Conservation (phyloP, 2,329 filamentous ascomycete species). For the Colletotrichum lupini region DNA sequence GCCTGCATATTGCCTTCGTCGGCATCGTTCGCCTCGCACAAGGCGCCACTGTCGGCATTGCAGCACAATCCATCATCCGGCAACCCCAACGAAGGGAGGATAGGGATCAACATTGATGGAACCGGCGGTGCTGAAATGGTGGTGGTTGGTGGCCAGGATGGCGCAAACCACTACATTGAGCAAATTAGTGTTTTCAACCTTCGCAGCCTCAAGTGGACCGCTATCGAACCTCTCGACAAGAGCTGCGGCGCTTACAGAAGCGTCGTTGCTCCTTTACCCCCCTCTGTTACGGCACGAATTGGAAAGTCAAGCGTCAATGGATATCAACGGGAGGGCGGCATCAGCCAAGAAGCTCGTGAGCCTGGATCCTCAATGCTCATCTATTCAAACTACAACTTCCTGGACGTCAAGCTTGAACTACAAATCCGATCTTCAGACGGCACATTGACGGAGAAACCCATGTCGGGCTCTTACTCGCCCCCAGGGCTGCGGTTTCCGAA, state of each 20-base stretch:
- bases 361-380: slow-evolving; percentile 85
- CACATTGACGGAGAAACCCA: slow-evolving; percentile 84
- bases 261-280: slow-evolving; percentile 86
- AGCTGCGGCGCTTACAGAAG: slow-evolving; percentile 97
- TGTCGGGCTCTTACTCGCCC: slow-evolving; percentile 88
- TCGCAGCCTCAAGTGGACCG: slow-evolving; percentile 94
- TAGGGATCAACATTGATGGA: slow-evolving; percentile 91
- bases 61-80: slow-evolving; percentile 87
- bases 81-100: slow-evolving; percentile 87
- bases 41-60: slow-evolving; percentile 85
- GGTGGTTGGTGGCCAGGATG: slow-evolving; percentile 95
- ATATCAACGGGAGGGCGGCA: slow-evolving; percentile 56
- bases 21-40: slow-evolving; percentile 85
- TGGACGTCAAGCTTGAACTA: slow-evolving; percentile 95
- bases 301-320: slow-evolving; percentile 66
- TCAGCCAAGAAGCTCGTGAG: slow-evolving; percentile 66
- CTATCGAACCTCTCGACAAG: slow-evolving; percentile 85
- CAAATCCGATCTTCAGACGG: slow-evolving; percentile 90
- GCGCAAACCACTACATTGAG: slow-evolving; percentile 98
- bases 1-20: slow-evolving; percentile 91
- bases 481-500: slow-evolving; percentile 96
- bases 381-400: slow-evolving; percentile 98
- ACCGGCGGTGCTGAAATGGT: slow-evolving; percentile 96
- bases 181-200: slow-evolving; percentile 99
- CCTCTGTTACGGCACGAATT: slow-evolving; percentile 72